Percentiles rank a stretch among this genome's conserved stretches.
Evolutionary conservation across 1,284 basidiomycete species (phyloP).

Genomic region (Fomitiporia mediterranea): DNA sequence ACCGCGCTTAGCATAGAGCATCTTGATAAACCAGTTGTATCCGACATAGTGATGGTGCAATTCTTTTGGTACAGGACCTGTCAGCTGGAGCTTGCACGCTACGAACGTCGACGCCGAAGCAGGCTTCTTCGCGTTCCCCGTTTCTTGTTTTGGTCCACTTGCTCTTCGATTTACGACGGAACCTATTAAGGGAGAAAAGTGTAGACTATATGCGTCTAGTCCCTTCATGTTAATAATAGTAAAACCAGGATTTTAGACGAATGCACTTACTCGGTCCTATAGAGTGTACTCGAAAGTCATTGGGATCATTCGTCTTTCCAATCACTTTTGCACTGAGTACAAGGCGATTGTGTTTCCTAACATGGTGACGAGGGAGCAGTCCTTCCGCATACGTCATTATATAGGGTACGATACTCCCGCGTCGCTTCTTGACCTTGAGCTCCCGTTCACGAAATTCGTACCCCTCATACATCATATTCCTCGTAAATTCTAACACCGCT

Average conservation of each 20-base stretch:
- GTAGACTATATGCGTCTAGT: conserved; percentile 30
- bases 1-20: conserved; percentile 38
- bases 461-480: conserved; percentile 22
- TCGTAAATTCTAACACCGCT: conserved; percentile 26
- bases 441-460: conserved; percentile 27
- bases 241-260: neutral
- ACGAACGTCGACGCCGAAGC: conserved; percentile 35
- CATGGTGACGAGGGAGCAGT: conserved; percentile 24
- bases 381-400: conserved; percentile 30
- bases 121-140: conserved; percentile 13
- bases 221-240: neutral
- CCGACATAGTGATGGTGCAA: conserved; percentile 45
- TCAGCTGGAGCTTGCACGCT: conserved; percentile 42
- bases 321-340: conserved; percentile 34
- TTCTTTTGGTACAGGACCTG: conserved; percentile 40
- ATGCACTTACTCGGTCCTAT: conserved; percentile 33
- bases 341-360: conserved; percentile 28
- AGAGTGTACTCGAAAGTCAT: conserved; percentile 38
- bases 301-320: conserved; percentile 31
- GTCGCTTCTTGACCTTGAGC: conserved; percentile 34
- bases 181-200: conserved; percentile 33
- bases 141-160: conserved; percentile 10
- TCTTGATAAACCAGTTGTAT: conserved; percentile 39
- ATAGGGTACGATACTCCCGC: conserved; percentile 33
- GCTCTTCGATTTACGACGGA: conserved; percentile 23